Evolutionary conservation across 2,329 filamentous ascomycete genomes (phyloP).

Genomic region (Sclerotinia borealis): DNA sequence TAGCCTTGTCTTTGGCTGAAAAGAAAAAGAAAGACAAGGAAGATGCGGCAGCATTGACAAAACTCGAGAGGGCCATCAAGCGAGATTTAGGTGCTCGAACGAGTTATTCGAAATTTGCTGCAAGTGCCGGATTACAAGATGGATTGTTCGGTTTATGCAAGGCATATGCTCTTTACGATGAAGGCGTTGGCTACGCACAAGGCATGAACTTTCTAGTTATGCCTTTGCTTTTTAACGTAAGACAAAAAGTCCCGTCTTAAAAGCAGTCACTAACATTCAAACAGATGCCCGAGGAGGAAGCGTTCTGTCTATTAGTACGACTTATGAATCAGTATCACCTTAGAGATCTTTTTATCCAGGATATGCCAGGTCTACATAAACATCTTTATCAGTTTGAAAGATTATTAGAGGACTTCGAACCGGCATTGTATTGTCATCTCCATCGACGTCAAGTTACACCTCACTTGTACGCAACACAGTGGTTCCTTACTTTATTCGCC

Average conservation of each 20-base stretch:
- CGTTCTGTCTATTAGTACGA: conserved; percentile 85
- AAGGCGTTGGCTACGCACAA: conserved; percentile 91
- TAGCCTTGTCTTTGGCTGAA: conserved; percentile 55
- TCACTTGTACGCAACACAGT: conserved; percentile 94
- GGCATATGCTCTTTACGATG: conserved; percentile 92
- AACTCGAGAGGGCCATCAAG: conserved; percentile 86
- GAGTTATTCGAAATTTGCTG: conserved; percentile 93
- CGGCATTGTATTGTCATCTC: conserved; percentile 90
- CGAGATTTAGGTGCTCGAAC: conserved; percentile 87
- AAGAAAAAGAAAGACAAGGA: conserved; percentile 75
- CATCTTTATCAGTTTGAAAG: conserved; percentile 94
- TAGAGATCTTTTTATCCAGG: conserved; percentile 85
- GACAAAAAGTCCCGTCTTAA: conserved; percentile 28
- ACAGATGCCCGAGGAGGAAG: conserved; percentile 93
- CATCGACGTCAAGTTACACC: conserved; percentile 81
- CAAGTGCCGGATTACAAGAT: conserved; percentile 85
- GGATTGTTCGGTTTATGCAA: conserved; percentile 94
- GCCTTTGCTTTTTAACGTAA: conserved; percentile 88
- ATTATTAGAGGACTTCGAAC: conserved; percentile 86
- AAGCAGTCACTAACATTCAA: conserved; percentile 24
- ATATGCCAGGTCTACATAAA: conserved; percentile 94
- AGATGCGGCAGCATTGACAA: conserved; percentile 65
- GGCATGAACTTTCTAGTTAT: conserved; percentile 99
- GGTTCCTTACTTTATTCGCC: conserved; percentile 97
- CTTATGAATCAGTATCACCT: conserved; percentile 96